A percentile compares a stretch with the other conserved stretches of the same genome.
Evolutionary conservation across 768 basidiomycete species (phyloP).

Genomic region (Serpula lacrymans): DNA sequence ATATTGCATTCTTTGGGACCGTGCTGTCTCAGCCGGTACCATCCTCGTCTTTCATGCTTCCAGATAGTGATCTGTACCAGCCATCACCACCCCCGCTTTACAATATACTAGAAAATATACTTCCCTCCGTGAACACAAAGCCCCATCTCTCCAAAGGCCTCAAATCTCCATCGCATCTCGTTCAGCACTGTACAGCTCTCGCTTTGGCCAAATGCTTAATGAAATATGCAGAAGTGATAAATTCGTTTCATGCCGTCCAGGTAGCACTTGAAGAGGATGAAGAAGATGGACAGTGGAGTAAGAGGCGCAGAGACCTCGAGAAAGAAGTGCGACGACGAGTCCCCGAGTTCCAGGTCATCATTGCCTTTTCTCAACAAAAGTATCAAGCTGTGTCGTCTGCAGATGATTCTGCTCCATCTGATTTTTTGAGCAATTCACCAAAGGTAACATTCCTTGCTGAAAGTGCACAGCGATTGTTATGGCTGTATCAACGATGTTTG

Average conservation of each 20-base stretch:
- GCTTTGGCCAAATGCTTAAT: conserved; percentile 70
- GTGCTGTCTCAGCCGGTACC: conserved; percentile 80
- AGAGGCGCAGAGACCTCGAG: conserved; percentile 63
- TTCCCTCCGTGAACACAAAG: conserved; percentile 73
- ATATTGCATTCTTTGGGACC: conserved; percentile 76
- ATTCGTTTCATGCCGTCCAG: conserved; percentile 46
- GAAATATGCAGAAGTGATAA: conserved; percentile 61
- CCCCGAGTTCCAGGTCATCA: conserved; percentile 84
- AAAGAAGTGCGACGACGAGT: conserved; percentile 70
- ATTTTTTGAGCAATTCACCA: conserved; percentile 23
- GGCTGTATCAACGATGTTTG: conserved; percentile 79
- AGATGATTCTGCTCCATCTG: conserved; percentile 15
- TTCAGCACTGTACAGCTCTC: conserved; percentile 83
- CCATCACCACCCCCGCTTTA: conserved; percentile 74
- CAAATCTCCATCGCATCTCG: conserved; percentile 65
- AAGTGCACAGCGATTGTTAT: conserved; percentile 74
- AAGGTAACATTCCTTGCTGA: conserved; percentile 70
- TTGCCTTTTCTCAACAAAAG: conserved; percentile 71
- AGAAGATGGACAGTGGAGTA: conserved; percentile 70
- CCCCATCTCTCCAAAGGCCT: conserved; percentile 79
- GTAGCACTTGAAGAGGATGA: conserved; percentile 57
- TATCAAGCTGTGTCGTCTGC: conserved; percentile 18
- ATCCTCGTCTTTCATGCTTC: conserved; percentile 54
- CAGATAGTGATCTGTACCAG: conserved; percentile 47
- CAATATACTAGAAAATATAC: conserved; percentile 69